Base-by-base conservation (phyloP, 768 basidiomycete species). In the Pisolithus microcarpus region DNA sequence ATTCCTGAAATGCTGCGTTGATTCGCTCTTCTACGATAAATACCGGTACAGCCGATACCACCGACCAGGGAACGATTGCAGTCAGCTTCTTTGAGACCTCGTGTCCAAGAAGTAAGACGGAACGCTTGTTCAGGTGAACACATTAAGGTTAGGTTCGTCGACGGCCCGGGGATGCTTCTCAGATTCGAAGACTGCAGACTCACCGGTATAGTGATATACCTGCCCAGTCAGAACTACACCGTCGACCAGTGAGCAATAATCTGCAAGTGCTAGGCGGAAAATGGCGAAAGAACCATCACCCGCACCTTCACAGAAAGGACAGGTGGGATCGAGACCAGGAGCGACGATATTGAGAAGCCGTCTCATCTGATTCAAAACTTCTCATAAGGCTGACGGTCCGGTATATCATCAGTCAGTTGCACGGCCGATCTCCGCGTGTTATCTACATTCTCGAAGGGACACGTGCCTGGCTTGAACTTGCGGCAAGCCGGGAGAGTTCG, bases 31-130 rank as follows among this genome's bases (percentile, higher is more conserved):
- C n/a, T 18, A 30, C 5, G n/a, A 47, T 19, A 10, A 31, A 18
- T 8, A 26, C 26, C 26, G 26, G 85, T 86, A 82, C 83, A 87
- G 1, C 49, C 69, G 59, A 91, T 85, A 46, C 79, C 79, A 0
- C 86, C 88, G 1, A 91, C 88, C 36, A 92, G 79, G 87, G 85
- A 8, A 89, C 80, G 55, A 84, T 81, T 0, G 79, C 87, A 15
- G 90, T 69, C 11, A 73, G 73, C n/a, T 72, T 67, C 10, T 73
- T 75, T 0, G 77, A 74, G 3, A 50, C 57, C 2, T 54, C 50
- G 55, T 81, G 80, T 48, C 72, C 75, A 55, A 85, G 57, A 55
- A 77, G 75, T 2, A 80, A 65, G 9, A 84, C 68, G 2, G 79
- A 77, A 10, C 85, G 76, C 46, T 72, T 74, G 63, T 85, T 11